Evolutionary conservation across 306 rosid genomes (phyloP), one percentile per base, ranked within the genome.

Genomic region (Cucumis cinereus): DNA sequence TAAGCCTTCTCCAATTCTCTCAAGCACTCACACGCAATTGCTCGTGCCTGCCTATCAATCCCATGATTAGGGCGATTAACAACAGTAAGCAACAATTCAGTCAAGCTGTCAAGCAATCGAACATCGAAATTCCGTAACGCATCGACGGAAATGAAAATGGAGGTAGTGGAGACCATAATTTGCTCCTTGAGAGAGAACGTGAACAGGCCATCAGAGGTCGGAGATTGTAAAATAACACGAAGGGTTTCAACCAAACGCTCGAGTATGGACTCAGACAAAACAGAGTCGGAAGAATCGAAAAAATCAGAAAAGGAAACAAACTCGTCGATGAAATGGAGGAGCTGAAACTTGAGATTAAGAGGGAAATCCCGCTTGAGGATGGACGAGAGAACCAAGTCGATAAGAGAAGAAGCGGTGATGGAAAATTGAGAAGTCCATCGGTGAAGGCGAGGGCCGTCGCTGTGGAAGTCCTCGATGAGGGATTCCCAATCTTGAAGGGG

Each of bases 61-160:
- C 91, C 87, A 45, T 87, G 87, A 77, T 90, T 93, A 7, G 98
- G 97, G 11, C 98, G 96, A 86, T 90, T 94, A 41, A 91, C 80
- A 6, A 91, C 85, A 4, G 89, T 84, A 15, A 94, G 35, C 73
- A 94, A 56, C 33, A 90, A 69, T 76, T 94, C 98, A 6, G 90
- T 93, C 74, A 94, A 45, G 52, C 70, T 82, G 64, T 82, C 91
- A 22, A 80, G 70, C 35, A 57, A 56, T 61, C 66, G 56, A 19
- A 77, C 16, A 77, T 78, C 33, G 38, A 79, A 63, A 70, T 9
- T 73, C 2, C 77, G 55, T 16, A 81, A 79, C 13, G 77, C 82
- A 2, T 88, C 87, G 3, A 84, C 26, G 63, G 90, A 85, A 43
- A 91, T 81, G 74, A 90, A 57, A 77, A 91, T 83, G 62, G 96